Percentiles rank a stretch among this genome's conserved stretches.
These are phyloP conservation scores for Orbilia javanica DNA, from an alignment of 2,329 filamentous ascomycete species.

Conservation along the genomic window DNA sequence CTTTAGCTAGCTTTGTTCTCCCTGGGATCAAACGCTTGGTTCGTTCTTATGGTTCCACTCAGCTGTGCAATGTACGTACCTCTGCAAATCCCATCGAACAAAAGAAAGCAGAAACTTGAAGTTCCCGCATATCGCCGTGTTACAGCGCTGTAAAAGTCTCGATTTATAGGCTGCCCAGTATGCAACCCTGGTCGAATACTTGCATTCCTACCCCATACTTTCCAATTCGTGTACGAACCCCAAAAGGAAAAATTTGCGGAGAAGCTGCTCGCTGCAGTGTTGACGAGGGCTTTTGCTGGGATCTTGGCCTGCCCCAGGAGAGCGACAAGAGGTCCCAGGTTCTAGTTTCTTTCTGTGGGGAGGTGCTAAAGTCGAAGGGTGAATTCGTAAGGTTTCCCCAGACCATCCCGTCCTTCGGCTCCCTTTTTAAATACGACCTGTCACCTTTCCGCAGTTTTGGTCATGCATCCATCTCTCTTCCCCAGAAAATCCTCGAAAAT, in stretches of 20 bases:
- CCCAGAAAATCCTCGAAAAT: constrained; percentile 57
- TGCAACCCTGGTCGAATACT: constrained; percentile 40
- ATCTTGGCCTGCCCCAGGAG: constrained; percentile 24
- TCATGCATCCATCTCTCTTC: constrained; percentile 55
- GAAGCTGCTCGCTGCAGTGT: constrained; percentile 41
- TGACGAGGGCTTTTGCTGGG: constrained; percentile 45
- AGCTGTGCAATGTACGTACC: too few species aligned
- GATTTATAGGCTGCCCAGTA: constrained; percentile 25
- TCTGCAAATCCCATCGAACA: constrained; percentile 19
- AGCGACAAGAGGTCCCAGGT: constrained; percentile 30
- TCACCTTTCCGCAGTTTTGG: constrained; percentile 41
- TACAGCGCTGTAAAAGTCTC: constrained; percentile 46
- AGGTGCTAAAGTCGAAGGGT: constrained; percentile 21
- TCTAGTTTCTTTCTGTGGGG: constrained; percentile 50
- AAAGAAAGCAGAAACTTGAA: constrained; percentile 10
- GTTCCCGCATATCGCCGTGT: constrained; percentile 57
- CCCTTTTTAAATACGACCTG: constrained; percentile 59
- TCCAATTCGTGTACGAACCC: constrained; percentile 49
- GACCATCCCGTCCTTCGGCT: constrained; percentile 53
- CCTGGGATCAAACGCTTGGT: constrained; percentile 3
- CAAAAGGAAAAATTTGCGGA: constrained; percentile 58
- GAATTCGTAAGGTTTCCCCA: constrained; percentile 43
- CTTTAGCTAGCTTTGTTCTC: constrained; percentile 11
- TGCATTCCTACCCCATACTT: constrained; percentile 59
- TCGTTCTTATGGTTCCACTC: constrained; percentile 23